Evolutionary conservation across 208 protist species (phyloP).

Genomic region (Novymonas esmeraldas): DNA sequence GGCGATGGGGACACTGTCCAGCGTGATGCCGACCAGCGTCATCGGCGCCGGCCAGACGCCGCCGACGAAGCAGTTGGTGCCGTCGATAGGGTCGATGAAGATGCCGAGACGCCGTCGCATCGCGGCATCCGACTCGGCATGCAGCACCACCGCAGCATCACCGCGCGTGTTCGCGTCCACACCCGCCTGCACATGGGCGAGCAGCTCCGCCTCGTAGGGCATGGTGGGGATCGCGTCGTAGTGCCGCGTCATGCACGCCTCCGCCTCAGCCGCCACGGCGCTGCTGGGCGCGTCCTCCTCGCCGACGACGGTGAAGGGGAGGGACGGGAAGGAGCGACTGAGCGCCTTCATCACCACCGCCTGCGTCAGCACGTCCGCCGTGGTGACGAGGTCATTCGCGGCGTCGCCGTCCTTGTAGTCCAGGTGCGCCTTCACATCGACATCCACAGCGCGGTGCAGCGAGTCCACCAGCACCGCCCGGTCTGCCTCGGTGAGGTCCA

Average conservation of each 20-base stretch:
- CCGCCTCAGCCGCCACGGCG: constrained; percentile 17
- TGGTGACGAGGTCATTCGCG: constrained; percentile 60
- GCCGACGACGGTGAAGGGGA: constrained; percentile 61
- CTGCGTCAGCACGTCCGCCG: constrained; percentile 64
- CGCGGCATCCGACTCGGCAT: constrained; percentile 34
- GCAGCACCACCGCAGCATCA: constrained; percentile 3
- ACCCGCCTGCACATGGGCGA: constrained; percentile 13
- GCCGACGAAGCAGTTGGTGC: constrained; percentile 76
- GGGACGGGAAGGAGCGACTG: constrained; percentile 28
- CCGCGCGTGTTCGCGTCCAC: neutral
- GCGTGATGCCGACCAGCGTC: constrained; percentile 77
- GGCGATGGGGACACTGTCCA: constrained; percentile 64
- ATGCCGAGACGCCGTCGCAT: constrained; percentile 56
- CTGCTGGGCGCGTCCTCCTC: constrained; percentile 46
- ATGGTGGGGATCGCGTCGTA: constrained; percentile 11
- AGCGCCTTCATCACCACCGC: constrained; percentile 44
- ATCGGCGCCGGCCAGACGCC: constrained; percentile 68
- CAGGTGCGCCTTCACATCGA: constrained; percentile 51
- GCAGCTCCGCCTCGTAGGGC: constrained; percentile 31
- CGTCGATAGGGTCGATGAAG: constrained; percentile 90
- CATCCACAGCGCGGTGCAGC: constrained; percentile 30
- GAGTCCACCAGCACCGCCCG: constrained; percentile 19
- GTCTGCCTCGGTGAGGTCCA: constrained; percentile 31
- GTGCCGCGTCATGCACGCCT: constrained; percentile 32
- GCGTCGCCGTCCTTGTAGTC: constrained; percentile 42